Conservation (phyloP, 345 rosid genomes). For the Lepidium africanum region DNA sequence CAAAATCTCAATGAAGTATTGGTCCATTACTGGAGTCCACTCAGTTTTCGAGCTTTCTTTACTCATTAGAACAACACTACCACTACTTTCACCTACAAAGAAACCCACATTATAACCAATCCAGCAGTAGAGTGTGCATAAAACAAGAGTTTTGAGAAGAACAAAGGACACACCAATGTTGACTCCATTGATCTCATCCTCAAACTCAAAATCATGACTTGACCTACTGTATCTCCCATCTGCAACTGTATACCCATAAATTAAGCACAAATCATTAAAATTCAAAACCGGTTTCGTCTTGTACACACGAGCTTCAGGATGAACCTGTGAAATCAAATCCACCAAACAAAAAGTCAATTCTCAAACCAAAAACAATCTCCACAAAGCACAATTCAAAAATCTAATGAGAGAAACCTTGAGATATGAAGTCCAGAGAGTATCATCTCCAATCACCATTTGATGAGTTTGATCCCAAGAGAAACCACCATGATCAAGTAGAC, state of each 20-base stretch:
- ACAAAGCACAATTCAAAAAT: not conserved
- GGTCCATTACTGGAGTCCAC: constrained; percentile 73
- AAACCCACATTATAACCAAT: not conserved
- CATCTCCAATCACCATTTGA: constrained; percentile 69
- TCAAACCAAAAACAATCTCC: not conserved
- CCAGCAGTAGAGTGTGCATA: not conserved
- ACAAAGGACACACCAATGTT: constrained; percentile 39
- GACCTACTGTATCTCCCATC: constrained; percentile 93
- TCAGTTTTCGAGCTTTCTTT: constrained; percentile 60
- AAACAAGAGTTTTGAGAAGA: not conserved
- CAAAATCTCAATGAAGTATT: constrained; percentile 64
- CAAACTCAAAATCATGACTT: constrained; percentile 74
- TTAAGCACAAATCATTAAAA: constrained; percentile 64
- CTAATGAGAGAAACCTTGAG: constrained; percentile 41
- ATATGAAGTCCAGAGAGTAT: constrained; percentile 51
- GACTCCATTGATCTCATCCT: constrained; percentile 50
- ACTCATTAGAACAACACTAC: constrained; percentile 12
- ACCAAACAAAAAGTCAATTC: not conserved
- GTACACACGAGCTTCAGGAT: constrained; percentile 63
- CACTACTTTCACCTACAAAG: constrained; percentile 47
- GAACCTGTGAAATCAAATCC: constrained; percentile 43
- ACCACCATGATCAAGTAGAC: constrained; percentile 57
- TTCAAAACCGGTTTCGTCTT: constrained; percentile 62
- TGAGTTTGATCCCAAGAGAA: constrained; percentile 76
- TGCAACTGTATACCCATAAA: constrained; percentile 67